Base-by-base conservation (phyloP, 805 yeast genomes). In the Candida odintsovae region DNA sequence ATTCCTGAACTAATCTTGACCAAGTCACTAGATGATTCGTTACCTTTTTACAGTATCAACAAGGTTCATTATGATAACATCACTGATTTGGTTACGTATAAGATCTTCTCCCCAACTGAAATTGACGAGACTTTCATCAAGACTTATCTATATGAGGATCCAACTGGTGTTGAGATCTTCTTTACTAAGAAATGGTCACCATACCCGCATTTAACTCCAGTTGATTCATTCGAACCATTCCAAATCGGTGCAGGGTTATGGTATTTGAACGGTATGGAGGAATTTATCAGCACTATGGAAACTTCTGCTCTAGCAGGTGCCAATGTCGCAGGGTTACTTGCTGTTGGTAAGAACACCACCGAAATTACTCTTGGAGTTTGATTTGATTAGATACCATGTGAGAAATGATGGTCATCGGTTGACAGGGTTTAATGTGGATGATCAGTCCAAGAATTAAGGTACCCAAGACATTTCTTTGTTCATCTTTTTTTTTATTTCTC, bases 221-320 rank as follows among this genome's bases (percentile, higher is more conserved):
- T 54, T 1, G 35, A 29, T 6, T 31, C 52, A 3, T 66, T 69
- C 41, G 57, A 58, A 13, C 53, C 51, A 19, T 65, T 71, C 37
- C 54, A 61, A 23, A 42, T 71, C 4, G 65, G 53, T 7, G 53
- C 50, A 3, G 65, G 64, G 1, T 49, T 74, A 10, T 75, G 71
- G 70, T 73, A 73, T 46, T 53, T 73, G 49, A 73, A 71, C 49
- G 61, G 67, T 1, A 72, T 76, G 61, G 81, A 76, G 49, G 57
- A 65, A 9, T 68, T 76, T 38, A 65, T 73, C 43, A 71, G 77
- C 46, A 76, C 80, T 0, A 73, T 76, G 79, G 81, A 76, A 50
- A 74, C 81, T 0, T 62, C 72, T 13, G 72, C 77, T 1, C 53
- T 76, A 25, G 70, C 75, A 1, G 80, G 79, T 21, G 76, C 77